Percentiles rank a stretch among this genome's conserved stretches.
Conservation (phyloP, 306 rosid genomes). For the Quercus ilex region DNA sequence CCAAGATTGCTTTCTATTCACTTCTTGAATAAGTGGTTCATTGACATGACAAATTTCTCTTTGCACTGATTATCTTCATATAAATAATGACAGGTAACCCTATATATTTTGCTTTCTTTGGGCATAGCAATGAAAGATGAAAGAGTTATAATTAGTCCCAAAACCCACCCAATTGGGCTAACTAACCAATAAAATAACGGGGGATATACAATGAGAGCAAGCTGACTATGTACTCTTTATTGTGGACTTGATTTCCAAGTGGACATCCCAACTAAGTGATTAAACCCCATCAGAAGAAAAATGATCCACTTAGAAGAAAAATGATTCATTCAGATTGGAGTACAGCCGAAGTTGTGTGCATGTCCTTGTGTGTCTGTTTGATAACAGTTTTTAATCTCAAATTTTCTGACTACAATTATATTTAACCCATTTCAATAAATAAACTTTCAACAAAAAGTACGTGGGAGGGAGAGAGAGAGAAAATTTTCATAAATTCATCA, state of each 20-base stretch:
- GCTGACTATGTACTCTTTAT: constrained; percentile 16
- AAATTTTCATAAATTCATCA: constrained; percentile 10
- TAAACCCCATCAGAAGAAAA: constrained; percentile 23
- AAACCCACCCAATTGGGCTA: constrained; percentile 30
- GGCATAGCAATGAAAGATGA: constrained; percentile 14
- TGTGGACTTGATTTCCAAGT: constrained; percentile 26
- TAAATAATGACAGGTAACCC: constrained; percentile 16
- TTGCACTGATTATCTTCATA: constrained; percentile 32
- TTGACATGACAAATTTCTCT: constrained; percentile 14
- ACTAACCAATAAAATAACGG: constrained; percentile 37
- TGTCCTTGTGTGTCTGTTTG: neutral
- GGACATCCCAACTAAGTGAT: constrained; percentile 34
- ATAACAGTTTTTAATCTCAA: too few relatives aligned
- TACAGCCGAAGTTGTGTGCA: neutral
- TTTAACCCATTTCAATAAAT: too few relatives aligned
- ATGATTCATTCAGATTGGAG: neutral
- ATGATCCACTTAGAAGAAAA: constrained; percentile 10
- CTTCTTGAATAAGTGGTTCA: constrained; percentile 24
- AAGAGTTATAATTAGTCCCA: constrained; percentile 29
- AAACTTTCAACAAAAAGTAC: too few relatives aligned
- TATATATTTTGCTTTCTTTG: constrained; percentile 19
- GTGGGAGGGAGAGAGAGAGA: neutral
- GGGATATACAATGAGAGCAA: constrained; percentile 21
- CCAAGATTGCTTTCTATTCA: constrained; percentile 48
- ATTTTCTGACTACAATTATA: too few relatives aligned